Evolutionary conservation across 73 alveolate genomes (phyloP).

Genomic region (Stentor coeruleus): DNA sequence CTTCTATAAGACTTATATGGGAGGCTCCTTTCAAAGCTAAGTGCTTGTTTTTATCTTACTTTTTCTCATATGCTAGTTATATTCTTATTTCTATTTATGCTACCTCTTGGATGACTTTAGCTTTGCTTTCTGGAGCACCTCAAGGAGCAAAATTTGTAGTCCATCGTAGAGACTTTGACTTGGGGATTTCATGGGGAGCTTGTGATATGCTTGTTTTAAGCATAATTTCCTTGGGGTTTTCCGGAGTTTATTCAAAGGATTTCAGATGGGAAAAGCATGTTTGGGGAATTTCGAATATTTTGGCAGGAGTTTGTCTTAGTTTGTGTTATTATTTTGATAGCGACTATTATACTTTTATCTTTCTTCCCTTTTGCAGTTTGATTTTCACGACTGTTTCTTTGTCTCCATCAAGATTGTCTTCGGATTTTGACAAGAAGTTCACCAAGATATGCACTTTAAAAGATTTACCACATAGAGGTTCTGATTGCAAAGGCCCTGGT

Average conservation of each 20-base stretch:
- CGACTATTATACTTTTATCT: background rate
- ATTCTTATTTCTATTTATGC: conserved; percentile 4
- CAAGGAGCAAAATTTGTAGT: background rate
- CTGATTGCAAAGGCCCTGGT: background rate
- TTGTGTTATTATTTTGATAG: background rate
- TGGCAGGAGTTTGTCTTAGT: background rate
- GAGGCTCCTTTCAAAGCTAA: background rate
- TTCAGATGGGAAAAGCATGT: background rate
- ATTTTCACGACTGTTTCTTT: background rate
- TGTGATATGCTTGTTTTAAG: conserved; percentile 14
- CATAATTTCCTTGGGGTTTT: background rate
- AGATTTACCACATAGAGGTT: background rate
- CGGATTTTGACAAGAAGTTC: background rate
- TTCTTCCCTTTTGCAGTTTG: conserved; percentile 6
- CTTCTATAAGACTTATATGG: background rate
- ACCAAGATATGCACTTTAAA: background rate
- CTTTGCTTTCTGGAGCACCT: background rate
- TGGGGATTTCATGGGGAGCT: conserved; percentile 26
- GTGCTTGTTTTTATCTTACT: background rate
- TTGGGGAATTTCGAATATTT: background rate
- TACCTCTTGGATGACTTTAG: background rate
- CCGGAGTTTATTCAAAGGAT: background rate
- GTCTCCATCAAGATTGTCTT: background rate
- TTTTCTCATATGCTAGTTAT: background rate
- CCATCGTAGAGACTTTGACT: conserved; percentile 11